Evolutionary conservation across 768 basidiomycete species (phyloP), one percentile per base, ranked within the genome.

Genomic region (Collybia nuda): DNA sequence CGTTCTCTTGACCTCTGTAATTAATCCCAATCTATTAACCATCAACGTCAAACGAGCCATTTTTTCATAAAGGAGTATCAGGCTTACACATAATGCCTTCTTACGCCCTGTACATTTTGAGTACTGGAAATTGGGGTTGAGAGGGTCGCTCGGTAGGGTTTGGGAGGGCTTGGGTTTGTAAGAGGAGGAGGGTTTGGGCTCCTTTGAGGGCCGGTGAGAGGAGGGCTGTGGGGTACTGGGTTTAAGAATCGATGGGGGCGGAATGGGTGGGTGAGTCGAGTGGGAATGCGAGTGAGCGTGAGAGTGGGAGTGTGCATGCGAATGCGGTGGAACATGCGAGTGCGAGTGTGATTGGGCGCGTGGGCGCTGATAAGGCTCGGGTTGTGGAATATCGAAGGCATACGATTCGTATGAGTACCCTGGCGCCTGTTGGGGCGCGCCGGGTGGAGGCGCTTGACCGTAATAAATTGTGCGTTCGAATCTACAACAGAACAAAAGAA

Each of bases 41-140:
- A 48, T 26, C 44, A 32, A 44, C 35, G 46, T 29, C 47, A 23
- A 24, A 47, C 40, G 55, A 44, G 40, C 14, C 28, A 40, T 51
- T 21, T 43, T 48, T 40, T 26, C 45, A 39, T 11, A 40, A 60
- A 54, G 24, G 44, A 54, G 29, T 59, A 17, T 6, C 29, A 15
- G 32, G 67, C 89, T 59, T 65, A 91, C 90, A 55, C 88, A 88
- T 11, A 97, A 71, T 0, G 92, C 94, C 67, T 89, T 94, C 67
- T 84, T 82, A 51, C 71, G 73, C 6, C 90, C 88, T 0, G 77
- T 87, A 64, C 93, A 94, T 51, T 83, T 85, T 2, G 90, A 91
- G 62, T 88, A 90, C 54, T 83, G 80, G 67, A 88, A 88, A 6
- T 26, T 47, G 19, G 32, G 35, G 24, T 32, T 37, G 32, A 19